Conservation (phyloP, 83 land plant genomes). For the Picea abies region DNA sequence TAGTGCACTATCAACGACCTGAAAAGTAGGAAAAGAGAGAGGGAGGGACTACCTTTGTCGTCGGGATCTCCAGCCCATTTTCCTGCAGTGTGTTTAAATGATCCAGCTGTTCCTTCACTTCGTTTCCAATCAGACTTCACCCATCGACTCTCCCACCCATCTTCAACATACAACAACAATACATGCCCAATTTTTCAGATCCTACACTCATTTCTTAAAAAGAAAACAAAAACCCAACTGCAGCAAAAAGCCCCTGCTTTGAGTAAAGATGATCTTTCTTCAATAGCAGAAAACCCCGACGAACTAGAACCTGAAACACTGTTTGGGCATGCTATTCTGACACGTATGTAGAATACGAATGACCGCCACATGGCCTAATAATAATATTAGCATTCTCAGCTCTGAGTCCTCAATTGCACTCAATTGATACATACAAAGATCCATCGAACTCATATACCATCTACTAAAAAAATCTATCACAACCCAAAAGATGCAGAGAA, state of each 20-base stretch:
- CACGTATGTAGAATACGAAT: too few species aligned
- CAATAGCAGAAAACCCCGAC: neutral
- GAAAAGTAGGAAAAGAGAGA: too few species aligned
- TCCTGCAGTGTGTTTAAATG: slow-evolving; percentile 79
- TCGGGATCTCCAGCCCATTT: slow-evolving; percentile 86
- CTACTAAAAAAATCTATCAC: neutral
- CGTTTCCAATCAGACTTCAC: slow-evolving; percentile 87
- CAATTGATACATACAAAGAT: too few species aligned
- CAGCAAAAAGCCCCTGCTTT: neutral
- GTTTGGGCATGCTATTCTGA: neutral
- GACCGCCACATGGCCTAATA: too few species aligned
- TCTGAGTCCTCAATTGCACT: too few species aligned
- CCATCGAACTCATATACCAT: neutral
- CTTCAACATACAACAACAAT: slow-evolving; percentile 25
- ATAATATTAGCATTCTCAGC: too few species aligned
- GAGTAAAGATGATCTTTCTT: neutral
- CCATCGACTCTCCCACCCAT: slow-evolving; percentile 75
- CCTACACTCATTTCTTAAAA: neutral
- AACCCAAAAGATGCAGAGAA: neutral
- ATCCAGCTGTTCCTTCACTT: slow-evolving; percentile 67
- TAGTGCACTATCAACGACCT: too few species aligned
- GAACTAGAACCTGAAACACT: neutral
- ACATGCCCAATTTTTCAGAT: neutral
- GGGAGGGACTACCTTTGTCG: slow-evolving; percentile 63
- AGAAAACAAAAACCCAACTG: neutral